phyloP scores from a whole-genome alignment of 805 yeast species.

The Yarrowia osloensis region DNA sequence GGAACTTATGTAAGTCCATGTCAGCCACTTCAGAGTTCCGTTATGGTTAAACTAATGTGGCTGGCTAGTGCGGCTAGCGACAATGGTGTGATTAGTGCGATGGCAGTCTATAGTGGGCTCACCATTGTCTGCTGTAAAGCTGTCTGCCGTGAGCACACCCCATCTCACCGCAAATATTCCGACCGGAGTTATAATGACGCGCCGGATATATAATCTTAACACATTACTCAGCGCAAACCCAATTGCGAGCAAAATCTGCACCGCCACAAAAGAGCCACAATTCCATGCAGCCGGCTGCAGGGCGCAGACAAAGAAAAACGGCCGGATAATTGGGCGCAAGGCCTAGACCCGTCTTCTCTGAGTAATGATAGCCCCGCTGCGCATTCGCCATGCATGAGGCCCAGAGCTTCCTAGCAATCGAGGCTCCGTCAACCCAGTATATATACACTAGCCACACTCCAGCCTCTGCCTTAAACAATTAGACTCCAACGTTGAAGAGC shows the following conservation, averaged over 20 bases:
- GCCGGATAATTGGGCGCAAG: not conserved
- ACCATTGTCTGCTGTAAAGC: too few relatives aligned
- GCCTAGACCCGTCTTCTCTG: constrained; percentile 10
- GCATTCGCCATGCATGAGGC: not conserved
- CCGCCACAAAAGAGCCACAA: constrained; percentile 24
- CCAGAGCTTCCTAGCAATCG: not conserved
- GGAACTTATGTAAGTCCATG: too few relatives aligned
- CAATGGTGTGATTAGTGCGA: too few relatives aligned
- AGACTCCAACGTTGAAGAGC: not conserved
- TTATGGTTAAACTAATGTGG: too few relatives aligned
- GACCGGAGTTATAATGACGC: not conserved
- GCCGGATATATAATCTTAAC: not conserved
- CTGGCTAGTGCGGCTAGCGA: too few relatives aligned
- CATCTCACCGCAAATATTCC: too few relatives aligned
- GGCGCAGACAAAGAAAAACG: not conserved
- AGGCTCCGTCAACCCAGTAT: not conserved
- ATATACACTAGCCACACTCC: constrained; percentile 9
- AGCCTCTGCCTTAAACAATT: not conserved
- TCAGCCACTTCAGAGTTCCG: too few relatives aligned
- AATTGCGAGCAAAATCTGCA: constrained; percentile 7
- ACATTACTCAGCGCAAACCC: constrained; percentile 7
- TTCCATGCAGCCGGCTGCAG: constrained; percentile 17
- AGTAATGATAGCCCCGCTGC: not conserved
- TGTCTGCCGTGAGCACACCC: too few relatives aligned
- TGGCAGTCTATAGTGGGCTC: too few relatives aligned